Evolutionary conservation across 2,329 filamentous ascomycete genomes (phyloP), one percentile per base, ranked within the genome.

Genomic region (Xylariaceae sp.): DNA sequence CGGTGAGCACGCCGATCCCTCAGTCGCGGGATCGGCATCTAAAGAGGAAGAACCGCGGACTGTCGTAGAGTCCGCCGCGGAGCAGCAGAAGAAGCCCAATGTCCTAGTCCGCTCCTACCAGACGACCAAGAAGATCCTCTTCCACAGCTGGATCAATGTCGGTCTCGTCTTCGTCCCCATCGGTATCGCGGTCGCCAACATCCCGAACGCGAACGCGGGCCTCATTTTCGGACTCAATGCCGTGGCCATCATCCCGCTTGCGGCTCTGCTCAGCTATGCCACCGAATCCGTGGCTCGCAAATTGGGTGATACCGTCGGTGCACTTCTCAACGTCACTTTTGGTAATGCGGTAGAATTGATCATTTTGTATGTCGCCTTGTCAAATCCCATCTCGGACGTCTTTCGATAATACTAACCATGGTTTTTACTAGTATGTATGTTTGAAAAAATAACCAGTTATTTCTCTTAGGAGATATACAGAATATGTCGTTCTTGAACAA

Each of bases 321-420:
- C 88, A 39, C 74, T 91, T 67, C 81, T 90, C 71, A 91, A 90
- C 68, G 85, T 90, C 61, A 90, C 88, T 7, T 90, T 90, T 76
- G 88, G 88, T 66, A 91, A 92, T 72, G 87, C 88, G 18, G 88
- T 91, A 23, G 88, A 92, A 73, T 74, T 92, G 70, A 91, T 92
- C 70, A 90, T 92, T 64, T 91, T 90, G 79, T 82, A 72, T 71
- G 78, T 70, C 23, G 10, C 11, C 35, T 34, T 30, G 35, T 30
- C 54, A 42, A n/a, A 3, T 51, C 1, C 4, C 37, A 42, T 57
- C 17, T 55, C 13, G 10, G 18, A 13, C 3, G 17, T 55, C 17
- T 23, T 2, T 11, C 47, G 15, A 23, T 50, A 45, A 56, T 55
- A 56, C 67, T 70, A 66, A 70, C 63, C 6, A 52, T 13, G 62